A percentile compares a stretch with the other conserved stretches of the same genome.
These are phyloP conservation scores for Microstegium vimineum DNA, from an alignment of 176 grass and related monocot genomes.

Conservation along the genomic window DNA sequence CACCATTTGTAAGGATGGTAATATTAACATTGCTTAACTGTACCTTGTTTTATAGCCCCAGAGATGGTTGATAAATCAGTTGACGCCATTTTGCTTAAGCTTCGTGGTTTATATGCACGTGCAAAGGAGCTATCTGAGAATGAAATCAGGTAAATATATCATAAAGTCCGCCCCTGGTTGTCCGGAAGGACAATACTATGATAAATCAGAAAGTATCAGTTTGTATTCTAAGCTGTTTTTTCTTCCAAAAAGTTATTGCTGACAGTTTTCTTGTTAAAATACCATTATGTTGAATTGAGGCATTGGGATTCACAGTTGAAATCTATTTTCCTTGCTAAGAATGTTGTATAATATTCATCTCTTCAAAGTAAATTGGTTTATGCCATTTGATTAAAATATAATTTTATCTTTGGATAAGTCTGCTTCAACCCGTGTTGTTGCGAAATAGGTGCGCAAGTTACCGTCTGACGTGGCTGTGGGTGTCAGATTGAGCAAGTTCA, in stretches of 20 bases:
- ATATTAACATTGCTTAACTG: slow-evolving; percentile 35
- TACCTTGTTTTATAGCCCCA: slow-evolving; percentile 59
- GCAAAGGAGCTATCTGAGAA: slow-evolving; percentile 79
- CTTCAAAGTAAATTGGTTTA: neutral
- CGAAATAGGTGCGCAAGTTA: too few relatives aligned
- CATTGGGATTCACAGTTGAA: neutral
- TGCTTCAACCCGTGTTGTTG: neutral
- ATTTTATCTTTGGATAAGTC: slow-evolving; percentile 1
- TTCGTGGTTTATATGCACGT: slow-evolving; percentile 57
- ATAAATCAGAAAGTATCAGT: neutral
- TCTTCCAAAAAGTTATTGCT: neutral
- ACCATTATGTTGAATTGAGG: neutral
- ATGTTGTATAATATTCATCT: neutral
- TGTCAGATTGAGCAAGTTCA: neutral
- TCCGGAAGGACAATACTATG: neutral
- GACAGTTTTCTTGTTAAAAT: slow-evolving; percentile 1
- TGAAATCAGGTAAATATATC: slow-evolving; percentile 69
- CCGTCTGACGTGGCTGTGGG: neutral
- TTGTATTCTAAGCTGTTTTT: slow-evolving; percentile 1
- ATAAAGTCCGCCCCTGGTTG: neutral
- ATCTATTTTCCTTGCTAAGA: neutral
- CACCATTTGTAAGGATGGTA: neutral
- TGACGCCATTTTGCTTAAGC: slow-evolving; percentile 53
- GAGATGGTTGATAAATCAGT: slow-evolving; percentile 70
- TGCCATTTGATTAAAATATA: neutral